Conservation (phyloP, 2,329 filamentous ascomycete species). For the Calonectria hongkongensis region DNA sequence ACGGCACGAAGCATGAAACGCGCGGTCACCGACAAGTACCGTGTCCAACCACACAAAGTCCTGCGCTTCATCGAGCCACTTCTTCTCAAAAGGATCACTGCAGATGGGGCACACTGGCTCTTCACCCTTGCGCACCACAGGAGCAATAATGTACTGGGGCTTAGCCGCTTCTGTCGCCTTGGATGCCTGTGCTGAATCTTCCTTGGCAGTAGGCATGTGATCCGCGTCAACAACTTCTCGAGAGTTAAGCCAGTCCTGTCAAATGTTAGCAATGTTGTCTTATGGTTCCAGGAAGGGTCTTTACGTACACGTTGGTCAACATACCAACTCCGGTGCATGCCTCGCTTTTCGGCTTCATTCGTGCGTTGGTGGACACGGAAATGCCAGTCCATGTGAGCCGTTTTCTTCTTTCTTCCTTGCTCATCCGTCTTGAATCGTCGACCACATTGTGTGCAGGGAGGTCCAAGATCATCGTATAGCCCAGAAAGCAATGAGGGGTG, state of each 20-base stretch:
- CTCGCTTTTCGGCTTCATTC: conserved; percentile 88
- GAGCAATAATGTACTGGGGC: conserved; percentile 87
- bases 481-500: conserved; percentile 83
- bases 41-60: conserved; percentile 99
- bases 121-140: conserved; percentile 83
- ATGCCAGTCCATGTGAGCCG: conserved; percentile 97
- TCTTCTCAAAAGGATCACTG: conserved; percentile 94
- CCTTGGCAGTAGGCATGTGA: conserved; percentile 60
- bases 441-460: conserved; percentile 93
- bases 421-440: conserved; percentile 87
- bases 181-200: conserved; percentile 57
- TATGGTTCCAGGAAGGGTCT: neutral
- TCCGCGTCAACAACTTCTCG: conserved; percentile 85
- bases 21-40: conserved; percentile 82
- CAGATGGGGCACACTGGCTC: conserved; percentile 94
- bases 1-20: conserved; percentile 94
- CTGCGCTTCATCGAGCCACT: conserved; percentile 93
- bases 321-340: conserved; percentile 95
- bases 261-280: conserved; percentile 52
- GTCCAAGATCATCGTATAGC: conserved; percentile 88
- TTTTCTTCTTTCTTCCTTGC: conserved; percentile 89
- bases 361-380: conserved; percentile 95
- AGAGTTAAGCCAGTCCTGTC: conserved; percentile 91
- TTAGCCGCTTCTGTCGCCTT: conserved; percentile 66
- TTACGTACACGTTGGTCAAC: conserved; percentile 86